These are phyloP conservation scores for Aspergillus novofumigatus DNA, from an alignment of 2,329 filamentous ascomycete species.

Conservation along the genomic window DNA sequence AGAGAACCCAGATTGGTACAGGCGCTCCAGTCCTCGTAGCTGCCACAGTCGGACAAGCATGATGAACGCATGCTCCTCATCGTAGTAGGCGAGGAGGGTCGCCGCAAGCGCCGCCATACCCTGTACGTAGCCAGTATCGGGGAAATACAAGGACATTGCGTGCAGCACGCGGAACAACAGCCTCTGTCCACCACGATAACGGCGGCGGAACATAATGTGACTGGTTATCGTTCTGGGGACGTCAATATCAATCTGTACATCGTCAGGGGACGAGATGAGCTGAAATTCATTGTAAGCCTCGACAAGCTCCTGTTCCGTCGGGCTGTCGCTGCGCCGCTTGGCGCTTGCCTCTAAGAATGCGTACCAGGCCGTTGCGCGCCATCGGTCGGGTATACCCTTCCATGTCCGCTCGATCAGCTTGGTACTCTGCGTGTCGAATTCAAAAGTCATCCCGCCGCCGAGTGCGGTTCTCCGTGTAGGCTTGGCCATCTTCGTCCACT, in stretches of 20 bases:
- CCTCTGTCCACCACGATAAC: constrained; percentile 89
- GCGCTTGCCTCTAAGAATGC: constrained; percentile 81
- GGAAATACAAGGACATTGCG: constrained; percentile 84
- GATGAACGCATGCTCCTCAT: constrained; percentile 89
- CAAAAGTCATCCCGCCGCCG: constrained; percentile 62
- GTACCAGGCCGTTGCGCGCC: constrained; percentile 91
- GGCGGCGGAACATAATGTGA: constrained; percentile 93
- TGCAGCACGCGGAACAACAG: constrained; percentile 90
- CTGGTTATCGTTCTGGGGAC: constrained; percentile 91
- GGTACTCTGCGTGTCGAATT: constrained; percentile 77
- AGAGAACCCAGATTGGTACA: constrained; percentile 80
- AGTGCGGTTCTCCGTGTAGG: constrained; percentile 41
- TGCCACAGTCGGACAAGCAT: constrained; percentile 97
- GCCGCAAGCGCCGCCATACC: constrained; percentile 94
- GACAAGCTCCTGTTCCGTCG: constrained; percentile 68
- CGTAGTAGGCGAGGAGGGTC: constrained; percentile 92
- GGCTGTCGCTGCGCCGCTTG: constrained; percentile 57
- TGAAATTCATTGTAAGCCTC: constrained; percentile 69
- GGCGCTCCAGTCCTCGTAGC: constrained; percentile 74
- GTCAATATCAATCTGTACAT: constrained; percentile 95
- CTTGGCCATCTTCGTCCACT: constrained; percentile 65
- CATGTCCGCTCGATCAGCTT: constrained; percentile 88
- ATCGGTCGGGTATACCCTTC: constrained; percentile 97
- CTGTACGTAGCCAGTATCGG: constrained; percentile 90
- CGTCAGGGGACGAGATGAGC: constrained; percentile 72